These are phyloP conservation scores for Guillardia theta DNA, from an alignment of 78 protist genomes.

Conservation along the genomic window DNA sequence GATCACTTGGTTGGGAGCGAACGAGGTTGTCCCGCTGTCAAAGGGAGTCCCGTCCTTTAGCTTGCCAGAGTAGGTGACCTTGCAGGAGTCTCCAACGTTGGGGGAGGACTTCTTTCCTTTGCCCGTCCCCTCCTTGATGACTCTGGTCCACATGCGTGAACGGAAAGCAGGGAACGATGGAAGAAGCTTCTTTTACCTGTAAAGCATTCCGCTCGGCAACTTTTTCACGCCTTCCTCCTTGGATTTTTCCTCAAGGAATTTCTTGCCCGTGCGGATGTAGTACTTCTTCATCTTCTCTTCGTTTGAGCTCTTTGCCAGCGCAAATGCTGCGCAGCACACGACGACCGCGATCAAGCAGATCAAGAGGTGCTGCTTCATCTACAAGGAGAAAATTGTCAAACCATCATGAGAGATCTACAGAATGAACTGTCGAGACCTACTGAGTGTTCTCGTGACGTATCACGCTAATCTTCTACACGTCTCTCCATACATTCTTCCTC, in stretches of 20 bases:
- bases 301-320: no score
- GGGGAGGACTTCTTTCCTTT: background rate
- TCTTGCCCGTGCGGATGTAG: background rate
- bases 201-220: background rate
- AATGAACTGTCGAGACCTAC: no score
- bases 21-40: background rate
- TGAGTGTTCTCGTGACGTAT: no score
- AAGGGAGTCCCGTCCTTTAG: constrained; percentile 36
- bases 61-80: background rate
- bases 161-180: background rate
- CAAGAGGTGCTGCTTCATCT: no score
- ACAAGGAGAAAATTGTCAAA: no score
- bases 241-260: background rate
- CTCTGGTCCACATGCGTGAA: background rate
- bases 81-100: background rate
- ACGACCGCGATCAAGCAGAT: no score
- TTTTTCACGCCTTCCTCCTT: constrained; percentile 1
- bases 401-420: no score
- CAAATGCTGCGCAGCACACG: no score
- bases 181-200: background rate
- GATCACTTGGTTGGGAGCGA: constrained; percentile 35
- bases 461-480: no score
- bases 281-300: background rate
- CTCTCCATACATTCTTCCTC: no score
- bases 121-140: constrained; percentile 3